Conservation (phyloP, 192 early-diverging fungal species). For the Backusella circina region DNA sequence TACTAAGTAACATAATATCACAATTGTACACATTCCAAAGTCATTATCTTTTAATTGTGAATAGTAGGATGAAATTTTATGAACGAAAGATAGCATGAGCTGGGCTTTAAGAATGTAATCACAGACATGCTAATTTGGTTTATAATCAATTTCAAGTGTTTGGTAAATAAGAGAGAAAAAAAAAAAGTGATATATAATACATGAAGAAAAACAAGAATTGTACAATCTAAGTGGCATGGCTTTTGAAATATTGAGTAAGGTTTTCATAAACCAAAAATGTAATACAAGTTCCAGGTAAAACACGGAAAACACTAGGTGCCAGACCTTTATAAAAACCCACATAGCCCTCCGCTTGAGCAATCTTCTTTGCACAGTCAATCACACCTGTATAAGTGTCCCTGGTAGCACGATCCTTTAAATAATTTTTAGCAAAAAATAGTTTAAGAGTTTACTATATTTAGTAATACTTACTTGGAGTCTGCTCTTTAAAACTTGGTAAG, state of each 20-base stretch:
- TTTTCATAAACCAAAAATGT: slow-evolving; percentile 97
- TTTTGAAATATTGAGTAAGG: slow-evolving; percentile 43
- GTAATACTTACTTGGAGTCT: slow-evolving; percentile 69
- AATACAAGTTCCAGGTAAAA: slow-evolving; percentile 89
- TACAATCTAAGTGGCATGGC: slow-evolving; percentile 18
- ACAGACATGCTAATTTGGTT: neutral
- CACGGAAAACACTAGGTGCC: slow-evolving; percentile 81
- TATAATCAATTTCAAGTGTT: neutral
- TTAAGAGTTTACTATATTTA: neutral
- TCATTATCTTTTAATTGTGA: neutral
- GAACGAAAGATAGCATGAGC: too few relatives aligned
- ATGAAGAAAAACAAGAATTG: neutral
- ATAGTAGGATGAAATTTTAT: too few relatives aligned
- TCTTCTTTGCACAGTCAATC: slow-evolving; percentile 65
- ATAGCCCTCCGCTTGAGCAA: slow-evolving; percentile 70
- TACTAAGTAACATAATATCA: neutral
- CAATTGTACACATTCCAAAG: neutral
- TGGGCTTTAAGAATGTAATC: too few relatives aligned
- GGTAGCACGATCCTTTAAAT: slow-evolving; percentile 33
- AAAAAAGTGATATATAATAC: neutral
- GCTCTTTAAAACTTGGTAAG: slow-evolving; percentile 86
- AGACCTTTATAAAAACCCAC: slow-evolving; percentile 91
- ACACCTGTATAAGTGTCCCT: slow-evolving; percentile 67
- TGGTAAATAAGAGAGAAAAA: neutral
- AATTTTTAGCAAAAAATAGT: neutral